Evolutionary conservation across 2,329 filamentous ascomycete genomes (phyloP).

Genomic region (Fusarium sp.): DNA sequence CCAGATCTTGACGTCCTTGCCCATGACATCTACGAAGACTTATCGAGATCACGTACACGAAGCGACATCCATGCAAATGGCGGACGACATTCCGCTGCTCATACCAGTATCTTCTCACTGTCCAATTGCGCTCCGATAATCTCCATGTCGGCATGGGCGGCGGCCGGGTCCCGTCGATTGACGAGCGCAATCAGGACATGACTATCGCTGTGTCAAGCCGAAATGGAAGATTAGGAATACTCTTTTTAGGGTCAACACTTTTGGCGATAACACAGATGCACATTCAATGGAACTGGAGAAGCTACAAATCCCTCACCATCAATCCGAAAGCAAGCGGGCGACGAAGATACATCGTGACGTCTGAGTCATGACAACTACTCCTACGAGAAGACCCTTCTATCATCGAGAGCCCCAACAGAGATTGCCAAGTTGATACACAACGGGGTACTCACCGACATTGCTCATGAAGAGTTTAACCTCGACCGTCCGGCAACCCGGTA

Average conservation of each 20-base stretch:
- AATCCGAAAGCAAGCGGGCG: neutral
- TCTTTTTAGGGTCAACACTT: neutral
- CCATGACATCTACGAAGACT: neutral
- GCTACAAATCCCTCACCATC: neutral
- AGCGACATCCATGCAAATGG: neutral
- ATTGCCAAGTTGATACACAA: neutral
- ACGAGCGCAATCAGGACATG: neutral
- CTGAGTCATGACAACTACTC: neutral
- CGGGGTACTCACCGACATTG: no score
- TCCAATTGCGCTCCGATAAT: neutral
- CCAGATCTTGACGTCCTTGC: neutral
- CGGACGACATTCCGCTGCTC: neutral
- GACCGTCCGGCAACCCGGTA: neutral
- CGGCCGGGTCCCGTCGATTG: neutral
- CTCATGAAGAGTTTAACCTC: no score
- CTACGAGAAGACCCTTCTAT: no score
- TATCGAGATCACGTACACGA: neutral
- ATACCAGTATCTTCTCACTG: neutral
- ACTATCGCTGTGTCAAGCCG: neutral
- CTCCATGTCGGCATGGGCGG: neutral
- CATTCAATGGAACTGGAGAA: neutral
- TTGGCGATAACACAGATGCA: neutral
- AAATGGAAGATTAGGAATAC: neutral
- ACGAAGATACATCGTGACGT: neutral
- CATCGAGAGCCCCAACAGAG: neutral